These are phyloP conservation scores for Eucommia ulmoides DNA, from an alignment of 257 asterid genomes.

Conservation along the genomic window DNA sequence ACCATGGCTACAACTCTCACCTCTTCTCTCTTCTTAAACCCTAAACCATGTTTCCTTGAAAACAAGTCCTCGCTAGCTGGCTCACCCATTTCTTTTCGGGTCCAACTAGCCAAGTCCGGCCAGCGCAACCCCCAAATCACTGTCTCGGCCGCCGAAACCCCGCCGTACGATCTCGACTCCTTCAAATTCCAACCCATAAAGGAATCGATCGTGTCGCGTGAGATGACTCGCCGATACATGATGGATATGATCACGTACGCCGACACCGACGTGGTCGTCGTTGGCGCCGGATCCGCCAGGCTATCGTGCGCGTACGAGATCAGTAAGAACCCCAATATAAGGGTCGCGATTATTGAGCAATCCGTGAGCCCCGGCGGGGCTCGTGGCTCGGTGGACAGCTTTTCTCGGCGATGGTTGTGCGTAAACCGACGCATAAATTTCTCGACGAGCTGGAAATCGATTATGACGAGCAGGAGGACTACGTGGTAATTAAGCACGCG, in stretches of 20 bases:
- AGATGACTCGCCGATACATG: conserved; percentile 84
- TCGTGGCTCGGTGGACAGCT: conserved; percentile 97
- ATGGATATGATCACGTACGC: conserved; percentile 81
- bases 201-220: conserved; percentile 72
- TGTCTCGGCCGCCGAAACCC: conserved; percentile 35
- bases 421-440: conserved; percentile 78
- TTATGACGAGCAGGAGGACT: conserved; percentile 76
- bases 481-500: conserved; percentile 84
- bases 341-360: conserved; percentile 64
- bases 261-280: conserved; percentile 69
- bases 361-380: conserved; percentile 95
- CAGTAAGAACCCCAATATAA: conserved; percentile 42
- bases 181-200: conserved; percentile 57
- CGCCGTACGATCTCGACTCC: conserved; percentile 36
- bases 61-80: not conserved
- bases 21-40: not conserved
- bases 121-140: conserved; percentile 21
- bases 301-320: conserved; percentile 86
- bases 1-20: not conserved
- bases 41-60: not conserved
- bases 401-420: conserved; percentile 89
- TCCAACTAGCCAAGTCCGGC: conserved; percentile 16
- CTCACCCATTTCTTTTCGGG: not conserved
- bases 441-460: conserved; percentile 64
- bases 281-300: conserved; percentile 86